phyloP scores from a whole-genome alignment of 495 filamentous ascomycete genomes.

The Neurospora sp. region DNA sequence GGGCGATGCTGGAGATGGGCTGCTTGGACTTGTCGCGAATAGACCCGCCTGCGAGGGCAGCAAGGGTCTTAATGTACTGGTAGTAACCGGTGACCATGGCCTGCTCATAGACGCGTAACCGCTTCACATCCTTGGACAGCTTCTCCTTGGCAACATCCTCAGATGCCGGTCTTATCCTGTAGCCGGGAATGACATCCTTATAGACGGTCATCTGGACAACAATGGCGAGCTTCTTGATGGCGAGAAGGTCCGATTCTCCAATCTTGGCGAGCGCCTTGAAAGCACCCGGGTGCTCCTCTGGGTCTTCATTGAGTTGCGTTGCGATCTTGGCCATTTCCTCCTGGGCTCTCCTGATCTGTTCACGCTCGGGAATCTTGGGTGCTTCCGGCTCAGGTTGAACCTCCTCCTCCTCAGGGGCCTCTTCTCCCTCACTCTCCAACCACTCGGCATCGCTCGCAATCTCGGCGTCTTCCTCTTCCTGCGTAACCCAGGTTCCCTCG shows the following conservation, averaged over 20 bases:
- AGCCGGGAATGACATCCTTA: conserved; percentile 92
- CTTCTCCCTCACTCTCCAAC: conserved; percentile 38
- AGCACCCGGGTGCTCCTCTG: conserved; percentile 74
- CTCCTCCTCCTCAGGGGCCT: conserved; percentile 27
- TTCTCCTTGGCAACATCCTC: conserved; percentile 66
- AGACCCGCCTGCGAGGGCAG: conserved; percentile 4
- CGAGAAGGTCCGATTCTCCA: conserved; percentile 54
- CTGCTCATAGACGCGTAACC: conserved; percentile 73
- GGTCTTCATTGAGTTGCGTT: conserved; percentile 74
- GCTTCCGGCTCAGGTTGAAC: conserved; percentile 34
- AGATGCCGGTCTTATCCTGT: conserved; percentile 73
- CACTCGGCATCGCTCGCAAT: conserved; percentile 45
- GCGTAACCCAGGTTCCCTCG: conserved; percentile 55
- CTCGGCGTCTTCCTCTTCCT: conserved; percentile 34
- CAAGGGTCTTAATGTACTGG: conserved; percentile 65
- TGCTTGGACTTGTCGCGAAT: conserved; percentile 35
- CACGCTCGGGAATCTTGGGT: conserved; percentile 55
- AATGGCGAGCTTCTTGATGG: conserved; percentile 74
- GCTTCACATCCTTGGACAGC: conserved; percentile 84
- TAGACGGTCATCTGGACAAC: conserved; percentile 84
- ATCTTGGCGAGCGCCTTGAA: conserved; percentile 72
- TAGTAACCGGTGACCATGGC: conserved; percentile 72
- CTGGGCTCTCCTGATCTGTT: conserved; percentile 79
- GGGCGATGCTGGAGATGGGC: conserved; percentile 57
- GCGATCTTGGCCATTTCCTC: conserved; percentile 86